Evolutionary conservation across 2,329 filamentous ascomycete species (phyloP).

Genomic region (Aspergillus floridensis): DNA sequence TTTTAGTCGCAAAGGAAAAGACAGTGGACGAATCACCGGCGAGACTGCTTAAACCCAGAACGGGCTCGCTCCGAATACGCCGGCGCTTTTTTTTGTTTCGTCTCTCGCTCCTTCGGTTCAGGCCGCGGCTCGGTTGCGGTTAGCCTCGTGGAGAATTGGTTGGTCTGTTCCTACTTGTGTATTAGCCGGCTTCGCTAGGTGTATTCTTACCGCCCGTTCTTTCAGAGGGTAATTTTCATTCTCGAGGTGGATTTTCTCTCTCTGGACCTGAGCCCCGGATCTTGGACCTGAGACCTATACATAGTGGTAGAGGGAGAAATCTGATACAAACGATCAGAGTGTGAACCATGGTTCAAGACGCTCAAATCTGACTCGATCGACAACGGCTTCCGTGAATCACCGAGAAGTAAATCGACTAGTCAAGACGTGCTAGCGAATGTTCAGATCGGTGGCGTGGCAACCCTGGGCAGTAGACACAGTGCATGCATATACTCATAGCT

Average conservation of each 20-base stretch:
- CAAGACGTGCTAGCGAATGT: neutral
- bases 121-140: too few relatives aligned
- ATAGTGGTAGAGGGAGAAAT: neutral
- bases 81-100: neutral
- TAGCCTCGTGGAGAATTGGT: too few relatives aligned
- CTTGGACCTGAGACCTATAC: neutral
- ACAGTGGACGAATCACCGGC: neutral
- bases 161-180: neutral
- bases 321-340: neutral
- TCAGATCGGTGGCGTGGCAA: neutral
- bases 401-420: neutral
- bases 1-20: neutral
- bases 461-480: neutral
- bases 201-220: neutral
- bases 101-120: too few relatives aligned
- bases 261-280: neutral
- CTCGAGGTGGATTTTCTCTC: too few relatives aligned
- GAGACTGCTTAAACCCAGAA: neutral
- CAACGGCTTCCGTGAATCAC: neutral
- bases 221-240: neutral
- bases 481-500: neutral
- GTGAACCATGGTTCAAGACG: neutral
- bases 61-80: neutral
- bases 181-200: neutral
- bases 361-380: neutral